phyloP scores from a whole-genome alignment of 805 yeast species.

The Ogataea wickerhamii region DNA sequence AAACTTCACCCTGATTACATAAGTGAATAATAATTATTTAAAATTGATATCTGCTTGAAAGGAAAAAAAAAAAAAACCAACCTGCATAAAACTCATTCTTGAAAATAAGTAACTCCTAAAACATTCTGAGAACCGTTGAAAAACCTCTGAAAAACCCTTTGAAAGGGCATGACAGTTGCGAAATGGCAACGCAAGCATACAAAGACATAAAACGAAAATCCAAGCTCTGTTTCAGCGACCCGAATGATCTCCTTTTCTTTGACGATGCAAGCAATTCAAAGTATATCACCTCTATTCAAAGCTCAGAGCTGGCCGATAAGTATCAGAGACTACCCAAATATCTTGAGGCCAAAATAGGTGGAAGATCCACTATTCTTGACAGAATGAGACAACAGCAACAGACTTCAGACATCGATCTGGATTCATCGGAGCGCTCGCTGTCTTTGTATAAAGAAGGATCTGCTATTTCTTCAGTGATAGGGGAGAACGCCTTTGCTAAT shows the following conservation, averaged over 20 bases:
- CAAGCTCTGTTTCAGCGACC: constrained; percentile 5
- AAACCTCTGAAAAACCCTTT: too few relatives aligned
- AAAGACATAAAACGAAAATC: constrained; percentile 7
- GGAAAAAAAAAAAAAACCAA: too few relatives aligned
- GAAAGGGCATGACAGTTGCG: too few relatives aligned
- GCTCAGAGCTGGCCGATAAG: constrained; percentile 9
- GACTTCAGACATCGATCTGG: constrained; percentile 1
- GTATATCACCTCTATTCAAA: constrained; percentile 11
- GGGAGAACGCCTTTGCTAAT: constrained; percentile 24
- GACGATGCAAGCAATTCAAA: constrained; percentile 9
- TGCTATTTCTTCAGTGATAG: constrained; percentile 1
- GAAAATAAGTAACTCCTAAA: too few relatives aligned
- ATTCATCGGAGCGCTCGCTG: constrained; percentile 5
- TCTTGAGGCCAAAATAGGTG: constrained; percentile 9
- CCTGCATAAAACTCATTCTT: too few relatives aligned
- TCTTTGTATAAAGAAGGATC: constrained; percentile 8
- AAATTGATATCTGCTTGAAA: too few relatives aligned
- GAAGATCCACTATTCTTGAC: constrained; percentile 18
- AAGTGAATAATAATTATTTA: too few relatives aligned
- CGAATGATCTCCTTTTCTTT: constrained; percentile 1
- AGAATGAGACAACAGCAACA: constrained; percentile 13
- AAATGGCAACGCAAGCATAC: background rate
- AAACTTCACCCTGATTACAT: too few relatives aligned
- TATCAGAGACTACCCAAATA: constrained; percentile 13
- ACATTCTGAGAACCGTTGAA: too few relatives aligned